Conservation (phyloP, 129 eudicot species). For the Flaveria trinervia region DNA sequence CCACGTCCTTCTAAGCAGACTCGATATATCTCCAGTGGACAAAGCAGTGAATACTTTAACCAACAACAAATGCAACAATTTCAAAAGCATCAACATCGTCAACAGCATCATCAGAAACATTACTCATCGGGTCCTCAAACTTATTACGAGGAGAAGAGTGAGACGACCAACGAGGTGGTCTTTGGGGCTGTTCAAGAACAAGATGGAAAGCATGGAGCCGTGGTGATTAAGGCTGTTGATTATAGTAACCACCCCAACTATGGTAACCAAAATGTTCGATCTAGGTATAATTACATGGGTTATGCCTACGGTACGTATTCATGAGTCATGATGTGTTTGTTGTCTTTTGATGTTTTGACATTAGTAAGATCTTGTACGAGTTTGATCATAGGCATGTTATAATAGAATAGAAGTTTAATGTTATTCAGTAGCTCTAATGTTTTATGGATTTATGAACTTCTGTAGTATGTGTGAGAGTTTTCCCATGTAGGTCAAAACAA, state of each 20-base stretch:
- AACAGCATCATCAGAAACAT: conserved; percentile 69
- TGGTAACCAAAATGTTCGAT: conserved; percentile 51
- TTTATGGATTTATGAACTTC: not conserved
- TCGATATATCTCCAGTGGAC: conserved; percentile 41
- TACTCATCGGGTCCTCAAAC: conserved; percentile 58
- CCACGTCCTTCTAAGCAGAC: conserved; percentile 61
- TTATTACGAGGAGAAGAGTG: conserved; percentile 56
- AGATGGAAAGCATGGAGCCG: conserved; percentile 63
- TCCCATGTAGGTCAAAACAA: too few relatives aligned
- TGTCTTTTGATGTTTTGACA: conserved; percentile 13
- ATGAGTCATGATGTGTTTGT: conserved; percentile 35
- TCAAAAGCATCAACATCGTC: conserved; percentile 52
- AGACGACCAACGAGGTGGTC: conserved; percentile 72
- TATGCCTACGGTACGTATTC: conserved; percentile 57
- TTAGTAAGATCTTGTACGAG: conserved; percentile 27
- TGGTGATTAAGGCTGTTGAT: conserved; percentile 89
- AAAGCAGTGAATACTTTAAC: conserved; percentile 36
- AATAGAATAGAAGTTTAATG: conserved; percentile 32
- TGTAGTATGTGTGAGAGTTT: too few relatives aligned
- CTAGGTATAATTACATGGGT: conserved; percentile 77
- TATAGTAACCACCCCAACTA: conserved; percentile 54
- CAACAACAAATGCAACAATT: conserved; percentile 55
- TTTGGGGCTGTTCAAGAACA: conserved; percentile 97
- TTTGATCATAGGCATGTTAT: conserved; percentile 31
- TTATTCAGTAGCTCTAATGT: conserved; percentile 10